Evolutionary conservation across 805 yeast genomes (phyloP).

Genomic region (Grigorovia yakushimaensis): DNA sequence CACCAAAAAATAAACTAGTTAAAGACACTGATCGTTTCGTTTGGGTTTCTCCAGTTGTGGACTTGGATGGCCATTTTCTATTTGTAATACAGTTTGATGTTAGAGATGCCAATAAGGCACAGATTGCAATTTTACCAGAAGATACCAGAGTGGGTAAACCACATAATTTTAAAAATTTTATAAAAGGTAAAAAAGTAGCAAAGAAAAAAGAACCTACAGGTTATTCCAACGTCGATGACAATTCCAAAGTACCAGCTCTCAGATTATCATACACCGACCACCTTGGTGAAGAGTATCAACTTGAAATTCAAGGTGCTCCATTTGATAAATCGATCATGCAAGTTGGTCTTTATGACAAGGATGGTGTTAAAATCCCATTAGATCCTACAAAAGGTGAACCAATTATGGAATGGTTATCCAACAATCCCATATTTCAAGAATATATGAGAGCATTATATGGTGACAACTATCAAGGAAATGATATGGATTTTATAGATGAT

Average conservation of each 20-base stretch:
- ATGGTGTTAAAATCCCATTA: neutral
- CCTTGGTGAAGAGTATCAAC: neutral
- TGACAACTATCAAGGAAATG: neutral
- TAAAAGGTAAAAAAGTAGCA: neutral
- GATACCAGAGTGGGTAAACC: neutral
- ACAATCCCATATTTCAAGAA: neutral
- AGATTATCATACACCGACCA: neutral
- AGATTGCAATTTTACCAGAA: neutral
- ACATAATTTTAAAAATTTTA: neutral
- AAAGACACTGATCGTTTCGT: conserved; percentile 23
- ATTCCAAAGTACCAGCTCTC: neutral
- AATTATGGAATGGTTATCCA: neutral
- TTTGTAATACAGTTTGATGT: neutral
- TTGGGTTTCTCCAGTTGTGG: conserved; percentile 26
- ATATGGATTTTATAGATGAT: neutral
- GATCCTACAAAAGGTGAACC: neutral
- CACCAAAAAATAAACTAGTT: conserved; percentile 13
- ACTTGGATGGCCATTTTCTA: conserved; percentile 19
- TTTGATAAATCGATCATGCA: neutral
- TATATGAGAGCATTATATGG: neutral
- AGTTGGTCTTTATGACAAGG: neutral
- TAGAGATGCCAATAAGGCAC: neutral
- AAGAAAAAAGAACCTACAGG: neutral
- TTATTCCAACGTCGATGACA: neutral
- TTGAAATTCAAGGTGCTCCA: neutral